A percentile compares a stretch with the other conserved stretches of the same genome.
These are phyloP conservation scores for Botrytis squamosa DNA, from an alignment of 2,329 filamentous ascomycete genomes.

Conservation along the genomic window DNA sequence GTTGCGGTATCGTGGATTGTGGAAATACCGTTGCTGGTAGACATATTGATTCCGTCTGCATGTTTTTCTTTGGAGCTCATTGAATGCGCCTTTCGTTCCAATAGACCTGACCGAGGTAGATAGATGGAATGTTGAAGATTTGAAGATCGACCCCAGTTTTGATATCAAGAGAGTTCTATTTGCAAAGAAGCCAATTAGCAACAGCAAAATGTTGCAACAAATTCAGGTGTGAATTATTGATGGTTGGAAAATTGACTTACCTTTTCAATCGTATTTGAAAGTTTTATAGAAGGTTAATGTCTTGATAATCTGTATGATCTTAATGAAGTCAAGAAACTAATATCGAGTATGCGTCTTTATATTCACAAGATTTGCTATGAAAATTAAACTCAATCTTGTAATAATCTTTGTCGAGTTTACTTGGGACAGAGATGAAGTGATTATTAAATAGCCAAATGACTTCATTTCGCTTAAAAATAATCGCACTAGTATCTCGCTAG, in stretches of 20 bases:
- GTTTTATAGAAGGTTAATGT: no score
- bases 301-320: background rate
- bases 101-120: background rate
- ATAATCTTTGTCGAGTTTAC: background rate
- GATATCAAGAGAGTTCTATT: background rate
- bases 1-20: no score
- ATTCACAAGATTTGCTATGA: no score
- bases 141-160: background rate
- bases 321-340: background rate
- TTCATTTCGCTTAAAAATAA: background rate
- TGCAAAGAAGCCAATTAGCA: background rate
- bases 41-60: no score
- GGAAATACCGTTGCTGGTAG: background rate
- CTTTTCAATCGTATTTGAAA: no score
- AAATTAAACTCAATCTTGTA: background rate
- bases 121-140: background rate
- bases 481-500: background rate
- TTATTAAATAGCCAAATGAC: background rate
- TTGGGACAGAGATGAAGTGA: background rate
- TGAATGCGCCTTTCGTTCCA: background rate
- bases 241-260: no score
- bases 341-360: background rate
- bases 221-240: background rate
- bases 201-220: rapidly evolving
- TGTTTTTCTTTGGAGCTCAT: no score